Evolutionary conservation across 164 flowering plant genomes (phyloP), one percentile per base, ranked within the genome.

Genomic region (Vitis rotundifolia): DNA sequence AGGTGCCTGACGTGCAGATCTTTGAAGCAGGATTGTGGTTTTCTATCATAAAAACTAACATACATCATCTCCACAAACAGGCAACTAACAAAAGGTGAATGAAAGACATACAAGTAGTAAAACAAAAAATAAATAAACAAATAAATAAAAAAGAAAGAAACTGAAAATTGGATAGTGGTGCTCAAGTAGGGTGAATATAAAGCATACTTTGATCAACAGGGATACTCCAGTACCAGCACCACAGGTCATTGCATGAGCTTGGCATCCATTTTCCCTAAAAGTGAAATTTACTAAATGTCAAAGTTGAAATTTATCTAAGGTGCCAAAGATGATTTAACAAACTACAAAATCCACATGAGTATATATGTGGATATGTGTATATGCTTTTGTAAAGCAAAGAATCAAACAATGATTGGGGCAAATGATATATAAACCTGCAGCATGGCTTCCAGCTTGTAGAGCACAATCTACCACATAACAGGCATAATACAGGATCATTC

Each of bases 151-250:
- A n/a, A 4, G 15, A 19, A 52, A 28, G 29, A 49, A 71, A 19
- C 67, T 9, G 31, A 12, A 50, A 29, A 26, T 49, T 29, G 19
- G 56, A 64, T n/a, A 6, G 47, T 55, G 58, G 31, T 44, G 28
- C 4, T 48, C 54, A 60, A 60, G 67, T 49, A 3, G 44, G 19
- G 18, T 6, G 48, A 8, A 22, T 12, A 14, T 11, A 26, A 58
- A 81, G 16, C 83, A 55, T 85, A 95, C 99, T 87, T 78, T 84
- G 58, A 95, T 86, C 73, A 90, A 78, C 52, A 95, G 78, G 71
- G 87, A 93, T 15, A 93, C 93, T 31, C 99, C 98, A 76, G 87
- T 83, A 58, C 99, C 97, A 75, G 97, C 94, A 78, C 94, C 97
- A 75, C 99, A 95, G 51, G 79, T 31, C 78, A 71, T 68, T 67